These are phyloP conservation scores for Berkeleyomyces rouxiae DNA, from an alignment of 2,329 filamentous ascomycete genomes.

Conservation along the genomic window DNA sequence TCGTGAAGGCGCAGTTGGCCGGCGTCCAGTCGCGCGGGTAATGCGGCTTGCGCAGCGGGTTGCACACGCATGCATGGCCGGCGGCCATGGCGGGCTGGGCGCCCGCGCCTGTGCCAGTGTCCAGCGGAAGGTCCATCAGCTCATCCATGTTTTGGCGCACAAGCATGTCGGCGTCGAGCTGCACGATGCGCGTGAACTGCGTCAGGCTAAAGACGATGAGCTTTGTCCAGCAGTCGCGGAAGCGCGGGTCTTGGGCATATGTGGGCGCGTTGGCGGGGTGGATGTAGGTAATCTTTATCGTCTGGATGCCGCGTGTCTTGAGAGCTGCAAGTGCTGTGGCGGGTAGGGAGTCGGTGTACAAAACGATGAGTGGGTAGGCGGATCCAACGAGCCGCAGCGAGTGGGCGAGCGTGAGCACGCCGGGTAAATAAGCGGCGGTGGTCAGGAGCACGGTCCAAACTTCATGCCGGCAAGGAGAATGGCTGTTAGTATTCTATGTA, in stretches of 20 bases:
- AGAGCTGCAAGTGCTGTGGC: slow-evolving; percentile 50
- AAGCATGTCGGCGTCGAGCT: slow-evolving; percentile 81
- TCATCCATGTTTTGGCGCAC: slow-evolving; percentile 77
- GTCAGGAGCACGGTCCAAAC: slow-evolving; percentile 84
- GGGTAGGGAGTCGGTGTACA: slow-evolving; percentile 69
- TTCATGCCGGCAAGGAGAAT: slow-evolving; percentile 20
- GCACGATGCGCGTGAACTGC: slow-evolving; percentile 64
- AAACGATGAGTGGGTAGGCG: slow-evolving; percentile 61
- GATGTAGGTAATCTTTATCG: slow-evolving; percentile 55
- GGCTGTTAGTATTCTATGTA: not conserved
- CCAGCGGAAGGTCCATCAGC: slow-evolving; percentile 67
- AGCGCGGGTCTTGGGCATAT: slow-evolving; percentile 63
- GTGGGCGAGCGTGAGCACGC: slow-evolving; percentile 65
- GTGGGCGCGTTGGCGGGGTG: slow-evolving; percentile 48
- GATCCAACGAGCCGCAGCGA: slow-evolving; percentile 50
- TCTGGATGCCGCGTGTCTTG: slow-evolving; percentile 48
- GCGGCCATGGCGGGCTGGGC: slow-evolving; percentile 55
- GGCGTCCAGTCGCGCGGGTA: slow-evolving; percentile 57
- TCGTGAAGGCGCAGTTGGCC: slow-evolving; percentile 41
- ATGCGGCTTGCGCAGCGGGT: slow-evolving; percentile 60
- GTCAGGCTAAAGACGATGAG: slow-evolving; percentile 60
- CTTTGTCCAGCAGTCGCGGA: slow-evolving; percentile 85
- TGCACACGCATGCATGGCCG: slow-evolving; percentile 72
- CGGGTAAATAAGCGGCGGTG: slow-evolving; percentile 64
- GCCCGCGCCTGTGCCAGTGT: slow-evolving; percentile 23